Base-by-base conservation (phyloP, 768 basidiomycete genomes). In the Cystofilobasidium bisporidii region DNA sequence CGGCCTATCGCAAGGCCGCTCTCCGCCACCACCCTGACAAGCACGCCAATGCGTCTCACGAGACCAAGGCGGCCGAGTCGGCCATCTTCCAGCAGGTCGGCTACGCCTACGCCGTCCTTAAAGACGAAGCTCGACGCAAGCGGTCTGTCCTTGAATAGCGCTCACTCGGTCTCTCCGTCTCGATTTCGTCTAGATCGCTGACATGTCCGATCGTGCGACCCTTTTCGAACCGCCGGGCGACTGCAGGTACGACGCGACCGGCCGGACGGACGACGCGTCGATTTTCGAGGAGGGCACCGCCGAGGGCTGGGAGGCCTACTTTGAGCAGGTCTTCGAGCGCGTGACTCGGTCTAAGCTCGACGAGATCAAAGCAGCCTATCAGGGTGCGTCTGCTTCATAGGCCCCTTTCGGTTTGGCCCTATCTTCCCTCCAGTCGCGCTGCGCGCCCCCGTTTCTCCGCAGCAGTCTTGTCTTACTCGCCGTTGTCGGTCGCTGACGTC, bases 221-320 rank as follows among this genome's bases (percentile, higher is more conserved):
- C n/a, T n/a, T n/a, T n/a, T n/a, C n/a, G n/a, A n/a, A n/a, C n/a
- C n/a, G n/a, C n/a, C n/a, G n/a, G n/a, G n/a, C n/a, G n/a, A n/a
- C n/a, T 2, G 10, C 58, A 73, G 72, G 69, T 99, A 97, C 72
- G 92, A 98, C 72, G 78, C 77, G 64, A 94, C 88, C 0, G 96
- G 96, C 22, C 83, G 83, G 71, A 96, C 92, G 12, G 85, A 86
- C 70, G 92, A 97, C 72, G 83, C 83, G 14, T 82, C 87, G 53
- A 77, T 78, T 28, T 85, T 73, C 0, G 84, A 80, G 28, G 63
- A 65, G 28, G 83, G 83, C 9, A 89, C 84, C 14, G 89, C 87
- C 68, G 88, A 86, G 69, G 89, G 91, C 0, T 99, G 96, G 96
- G 90, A 91, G 73, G 84, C 88, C 9, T 99, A 99, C 78, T 99